A percentile compares a stretch with the other conserved stretches of the same genome.
phyloP scores from a whole-genome alignment of 2,329 filamentous ascomycete species.

The Xylariaceae sp. region DNA sequence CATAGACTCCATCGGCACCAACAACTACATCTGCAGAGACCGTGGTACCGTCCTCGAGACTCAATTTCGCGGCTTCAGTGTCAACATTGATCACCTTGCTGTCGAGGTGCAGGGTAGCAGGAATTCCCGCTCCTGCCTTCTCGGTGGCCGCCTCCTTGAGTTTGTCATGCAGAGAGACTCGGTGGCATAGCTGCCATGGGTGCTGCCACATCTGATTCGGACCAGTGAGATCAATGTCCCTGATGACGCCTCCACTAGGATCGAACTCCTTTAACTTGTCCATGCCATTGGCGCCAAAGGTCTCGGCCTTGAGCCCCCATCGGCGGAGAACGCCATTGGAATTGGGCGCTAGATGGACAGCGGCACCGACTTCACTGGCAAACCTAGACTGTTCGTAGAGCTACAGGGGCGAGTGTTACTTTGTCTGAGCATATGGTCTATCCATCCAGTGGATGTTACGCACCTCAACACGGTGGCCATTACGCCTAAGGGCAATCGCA shows the following conservation, averaged over 20 bases:
- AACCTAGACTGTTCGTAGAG: slow-evolving; percentile 54
- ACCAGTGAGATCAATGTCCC: slow-evolving; percentile 29
- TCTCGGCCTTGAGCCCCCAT: slow-evolving; percentile 34
- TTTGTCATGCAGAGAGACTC: slow-evolving; percentile 47
- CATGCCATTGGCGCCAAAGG: slow-evolving; percentile 30
- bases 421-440: neutral
- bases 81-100: slow-evolving; percentile 13
- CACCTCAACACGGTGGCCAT: slow-evolving; percentile 11
- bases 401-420: slow-evolving; percentile 23
- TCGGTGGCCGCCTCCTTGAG: slow-evolving; percentile 42
- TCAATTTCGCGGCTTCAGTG: slow-evolving; percentile 6
- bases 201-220: slow-evolving; percentile 45
- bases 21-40: slow-evolving; percentile 14
- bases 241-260: slow-evolving; percentile 14
- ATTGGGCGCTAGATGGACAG: slow-evolving; percentile 61
- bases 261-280: slow-evolving; percentile 18
- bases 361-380: slow-evolving; percentile 53
- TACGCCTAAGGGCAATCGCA: slow-evolving; percentile 22
- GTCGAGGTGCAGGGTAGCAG: slow-evolving; percentile 29
- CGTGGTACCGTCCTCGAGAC: slow-evolving; percentile 10
- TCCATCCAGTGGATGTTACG: neutral
- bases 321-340: slow-evolving; percentile 50
- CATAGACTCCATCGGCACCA: slow-evolving; percentile 20
- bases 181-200: slow-evolving; percentile 48
- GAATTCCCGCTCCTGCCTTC: slow-evolving; percentile 30